Evolutionary conservation across 768 basidiomycete species (phyloP).

Genomic region (Lactarius psammicola): DNA sequence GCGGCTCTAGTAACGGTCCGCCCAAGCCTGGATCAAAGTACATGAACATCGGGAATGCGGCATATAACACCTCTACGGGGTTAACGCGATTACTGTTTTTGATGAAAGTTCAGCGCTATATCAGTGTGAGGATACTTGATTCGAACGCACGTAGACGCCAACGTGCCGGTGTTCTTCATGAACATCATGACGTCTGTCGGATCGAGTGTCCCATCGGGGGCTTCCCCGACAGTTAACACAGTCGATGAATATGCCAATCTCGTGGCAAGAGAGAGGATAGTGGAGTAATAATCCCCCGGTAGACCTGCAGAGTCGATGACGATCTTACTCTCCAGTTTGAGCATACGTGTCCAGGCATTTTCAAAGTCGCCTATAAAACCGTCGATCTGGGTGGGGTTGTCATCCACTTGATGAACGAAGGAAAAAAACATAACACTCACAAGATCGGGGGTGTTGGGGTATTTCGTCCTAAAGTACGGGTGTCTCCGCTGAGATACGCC

Average conservation of each 20-base stretch:
- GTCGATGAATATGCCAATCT: conserved; percentile 20
- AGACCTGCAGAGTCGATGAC: not conserved
- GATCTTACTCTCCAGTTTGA: conserved; percentile 16
- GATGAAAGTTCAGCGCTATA: not conserved
- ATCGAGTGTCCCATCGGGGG: conserved; percentile 9
- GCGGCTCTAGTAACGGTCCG: conserved; percentile 20
- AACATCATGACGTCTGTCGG: conserved; percentile 28
- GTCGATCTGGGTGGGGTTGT: conserved; percentile 12
- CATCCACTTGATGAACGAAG: not conserved
- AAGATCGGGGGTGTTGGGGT: not conserved
- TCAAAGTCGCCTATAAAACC: conserved; percentile 17
- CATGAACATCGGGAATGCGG: conserved; percentile 26
- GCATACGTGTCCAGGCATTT: conserved; percentile 9
- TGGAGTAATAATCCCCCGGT: conserved; percentile 1
- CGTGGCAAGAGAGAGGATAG: conserved; percentile 13
- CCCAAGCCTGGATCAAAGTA: conserved; percentile 22
- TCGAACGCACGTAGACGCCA: conserved; percentile 4
- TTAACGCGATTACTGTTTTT: conserved; percentile 20
- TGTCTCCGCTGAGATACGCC: conserved; percentile 10
- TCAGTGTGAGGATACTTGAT: not conserved
- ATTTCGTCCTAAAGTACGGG: conserved; percentile 15
- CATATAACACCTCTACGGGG: conserved; percentile 22
- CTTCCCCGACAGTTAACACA: conserved; percentile 21
- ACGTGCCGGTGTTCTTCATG: conserved; percentile 22
- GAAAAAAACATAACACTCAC: not conserved